Evolutionary conservation across 495 filamentous ascomycete genomes (phyloP).

Genomic region (Lepraria neglecta): DNA sequence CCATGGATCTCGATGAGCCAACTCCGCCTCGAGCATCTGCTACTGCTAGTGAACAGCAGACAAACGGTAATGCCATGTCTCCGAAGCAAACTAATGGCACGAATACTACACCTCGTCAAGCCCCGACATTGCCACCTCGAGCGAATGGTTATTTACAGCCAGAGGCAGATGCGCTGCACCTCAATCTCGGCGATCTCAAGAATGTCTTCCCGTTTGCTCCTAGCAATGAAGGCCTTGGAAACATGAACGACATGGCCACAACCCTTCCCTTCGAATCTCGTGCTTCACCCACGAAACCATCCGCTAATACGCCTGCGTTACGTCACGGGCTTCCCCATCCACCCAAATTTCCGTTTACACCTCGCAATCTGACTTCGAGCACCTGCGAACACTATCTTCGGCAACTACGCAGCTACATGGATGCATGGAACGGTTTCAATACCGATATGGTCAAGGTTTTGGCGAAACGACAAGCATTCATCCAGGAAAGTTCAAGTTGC

Average conservation of each 20-base stretch:
- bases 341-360: constrained; percentile 50
- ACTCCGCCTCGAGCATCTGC: constrained; percentile 19
- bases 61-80: neutral
- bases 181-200: constrained; percentile 59
- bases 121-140: constrained; percentile 24
- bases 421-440: constrained; percentile 62
- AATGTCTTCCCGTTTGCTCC: constrained; percentile 60
- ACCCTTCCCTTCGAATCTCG: constrained; percentile 69
- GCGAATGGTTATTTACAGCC: constrained; percentile 29
- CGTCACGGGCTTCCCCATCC: constrained; percentile 53
- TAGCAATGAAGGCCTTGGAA: constrained; percentile 50
- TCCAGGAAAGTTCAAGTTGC: constrained; percentile 43
- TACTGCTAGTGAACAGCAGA: neutral
- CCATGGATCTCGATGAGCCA: constrained; percentile 45
- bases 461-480: constrained; percentile 50
- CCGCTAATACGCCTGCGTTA: constrained; percentile 25
- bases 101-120: constrained; percentile 12
- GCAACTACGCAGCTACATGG: constrained; percentile 61
- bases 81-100: neutral
- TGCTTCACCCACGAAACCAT: constrained; percentile 41
- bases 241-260: constrained; percentile 58
- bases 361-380: constrained; percentile 33
- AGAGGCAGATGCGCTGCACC: constrained; percentile 42
- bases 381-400: constrained; percentile 56
- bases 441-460: constrained; percentile 62